phyloP scores from a whole-genome alignment of 2,329 filamentous ascomycete genomes.

The Alternaria burnsii region DNA sequence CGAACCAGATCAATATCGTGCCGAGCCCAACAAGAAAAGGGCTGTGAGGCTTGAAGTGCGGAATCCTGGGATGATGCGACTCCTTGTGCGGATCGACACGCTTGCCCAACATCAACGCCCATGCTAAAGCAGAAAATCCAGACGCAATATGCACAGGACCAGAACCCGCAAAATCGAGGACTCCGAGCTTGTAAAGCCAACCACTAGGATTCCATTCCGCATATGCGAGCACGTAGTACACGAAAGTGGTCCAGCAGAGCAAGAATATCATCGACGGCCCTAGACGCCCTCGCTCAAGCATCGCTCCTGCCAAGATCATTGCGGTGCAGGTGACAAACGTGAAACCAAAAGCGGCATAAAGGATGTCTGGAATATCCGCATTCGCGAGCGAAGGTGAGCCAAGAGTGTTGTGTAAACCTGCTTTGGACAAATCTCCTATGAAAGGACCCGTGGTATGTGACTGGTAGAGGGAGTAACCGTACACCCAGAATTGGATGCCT shows the following conservation, averaged over 20 bases:
- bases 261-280: constrained; percentile 45
- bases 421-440: constrained; percentile 43
- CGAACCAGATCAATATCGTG: constrained; percentile 65
- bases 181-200: constrained; percentile 73
- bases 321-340: constrained; percentile 46
- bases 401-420: constrained; percentile 41
- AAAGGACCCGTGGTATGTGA: constrained; percentile 42
- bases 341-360: constrained; percentile 48
- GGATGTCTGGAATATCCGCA: constrained; percentile 43
- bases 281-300: constrained; percentile 44
- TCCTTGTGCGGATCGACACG: constrained; percentile 68
- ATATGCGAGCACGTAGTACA: constrained; percentile 66
- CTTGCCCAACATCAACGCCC: constrained; percentile 74
- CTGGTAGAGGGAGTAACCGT: constrained; percentile 57
- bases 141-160: constrained; percentile 79
- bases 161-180: constrained; percentile 78
- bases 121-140: constrained; percentile 75
- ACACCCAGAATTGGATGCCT: constrained; percentile 60
- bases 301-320: constrained; percentile 46
- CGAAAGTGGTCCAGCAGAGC: constrained; percentile 48
- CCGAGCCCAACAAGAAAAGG: constrained; percentile 77
- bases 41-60: constrained; percentile 76
- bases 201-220: constrained; percentile 81
- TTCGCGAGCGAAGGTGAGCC: constrained; percentile 45
- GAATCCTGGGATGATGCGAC: constrained; percentile 52